Conservation (phyloP, 495 filamentous ascomycete species). For the Podospora sp. region DNA sequence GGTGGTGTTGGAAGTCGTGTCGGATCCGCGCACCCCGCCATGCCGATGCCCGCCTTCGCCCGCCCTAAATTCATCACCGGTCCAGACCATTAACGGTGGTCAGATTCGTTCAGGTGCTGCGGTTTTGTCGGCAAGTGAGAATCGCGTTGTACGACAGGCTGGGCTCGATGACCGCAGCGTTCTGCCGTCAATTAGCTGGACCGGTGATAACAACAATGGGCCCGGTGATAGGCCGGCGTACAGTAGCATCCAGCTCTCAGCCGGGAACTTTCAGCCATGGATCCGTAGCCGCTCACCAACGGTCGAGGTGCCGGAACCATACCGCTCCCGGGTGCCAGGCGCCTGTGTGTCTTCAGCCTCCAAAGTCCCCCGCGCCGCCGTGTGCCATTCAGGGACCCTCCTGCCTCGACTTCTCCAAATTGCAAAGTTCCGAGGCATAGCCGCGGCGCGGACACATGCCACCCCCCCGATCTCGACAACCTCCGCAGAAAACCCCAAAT, state of each 20-base stretch:
- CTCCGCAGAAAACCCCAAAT: not conserved
- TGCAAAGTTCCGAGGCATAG: conserved; percentile 2
- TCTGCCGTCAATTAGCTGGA: not conserved
- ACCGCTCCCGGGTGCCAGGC: not conserved
- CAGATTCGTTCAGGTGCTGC: not conserved
- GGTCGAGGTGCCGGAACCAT: not conserved
- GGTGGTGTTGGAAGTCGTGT: not conserved
- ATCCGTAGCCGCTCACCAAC: not conserved
- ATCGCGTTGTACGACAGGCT: not conserved
- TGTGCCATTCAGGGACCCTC: not conserved
- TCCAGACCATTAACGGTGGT: not conserved
- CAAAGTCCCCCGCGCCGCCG: conserved; percentile 1
- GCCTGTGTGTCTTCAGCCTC: conserved; percentile 1
- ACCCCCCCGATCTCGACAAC: not conserved
- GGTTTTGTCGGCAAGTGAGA: not conserved
- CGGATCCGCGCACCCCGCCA: not conserved
- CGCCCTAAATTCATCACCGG: not conserved
- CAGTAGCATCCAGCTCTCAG: conserved; percentile 1
- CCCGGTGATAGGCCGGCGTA: not conserved
- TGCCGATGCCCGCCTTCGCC: not conserved
- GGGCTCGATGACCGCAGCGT: not conserved
- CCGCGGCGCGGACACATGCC: not conserved
- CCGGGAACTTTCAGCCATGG: conserved; percentile 8
- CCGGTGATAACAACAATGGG: not conserved
- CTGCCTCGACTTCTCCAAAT: not conserved